These are phyloP conservation scores for Aspergillus kassunensis DNA, from an alignment of 495 filamentous ascomycete genomes.

Conservation along the genomic window DNA sequence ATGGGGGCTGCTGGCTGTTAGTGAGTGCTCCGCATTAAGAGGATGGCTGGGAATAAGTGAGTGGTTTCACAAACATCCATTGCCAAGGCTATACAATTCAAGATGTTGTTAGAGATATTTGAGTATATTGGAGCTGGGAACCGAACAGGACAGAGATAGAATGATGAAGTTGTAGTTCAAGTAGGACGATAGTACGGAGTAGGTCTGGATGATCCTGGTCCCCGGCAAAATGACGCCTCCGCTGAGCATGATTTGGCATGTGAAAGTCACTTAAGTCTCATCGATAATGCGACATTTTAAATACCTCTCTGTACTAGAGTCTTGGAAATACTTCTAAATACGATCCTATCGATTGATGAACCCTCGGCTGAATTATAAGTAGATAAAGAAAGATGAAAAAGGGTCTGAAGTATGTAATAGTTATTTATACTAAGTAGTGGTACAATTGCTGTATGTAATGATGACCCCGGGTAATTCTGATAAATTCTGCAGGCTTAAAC, in stretches of 20 bases:
- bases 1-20: conserved; percentile 14
- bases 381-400: no score
- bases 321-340: no score
- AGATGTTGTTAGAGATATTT: background rate
- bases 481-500: background rate
- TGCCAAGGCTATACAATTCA: background rate
- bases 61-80: conserved; percentile 12
- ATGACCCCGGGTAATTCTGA: no score
- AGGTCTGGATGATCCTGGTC: background rate
- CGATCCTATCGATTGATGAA: no score
- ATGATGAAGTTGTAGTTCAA: conserved; percentile 1
- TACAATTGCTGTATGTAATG: no score
- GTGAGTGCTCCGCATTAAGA: conserved; percentile 16
- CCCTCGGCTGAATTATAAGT: no score
- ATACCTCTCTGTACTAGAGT: no score
- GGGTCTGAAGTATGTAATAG: no score
- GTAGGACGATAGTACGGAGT: background rate
- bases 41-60: background rate
- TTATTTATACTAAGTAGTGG: no score
- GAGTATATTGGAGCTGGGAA: background rate
- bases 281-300: no score
- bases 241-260: conserved; percentile 12
- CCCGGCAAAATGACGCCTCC: conserved; percentile 12
- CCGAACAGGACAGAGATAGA: background rate
- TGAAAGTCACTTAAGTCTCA: conserved; percentile 5